These are phyloP conservation scores for Saccharomyces hybrid DNA, from an alignment of 1,139 yeast species.

Conservation along the genomic window DNA sequence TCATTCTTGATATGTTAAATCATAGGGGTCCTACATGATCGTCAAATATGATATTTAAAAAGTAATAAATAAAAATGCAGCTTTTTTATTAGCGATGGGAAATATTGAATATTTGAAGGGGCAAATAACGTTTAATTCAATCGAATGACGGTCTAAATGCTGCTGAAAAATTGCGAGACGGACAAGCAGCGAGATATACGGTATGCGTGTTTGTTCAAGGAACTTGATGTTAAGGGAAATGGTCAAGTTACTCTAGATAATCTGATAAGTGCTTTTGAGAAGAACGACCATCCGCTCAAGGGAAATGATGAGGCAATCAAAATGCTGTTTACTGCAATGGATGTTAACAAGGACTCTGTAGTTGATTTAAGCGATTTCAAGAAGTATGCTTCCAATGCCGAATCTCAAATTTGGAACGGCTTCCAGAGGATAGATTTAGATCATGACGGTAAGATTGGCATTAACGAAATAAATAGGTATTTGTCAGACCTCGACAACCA, in stretches of 20 bases:
- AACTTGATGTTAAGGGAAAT: slow-evolving; percentile 44
- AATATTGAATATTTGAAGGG: not conserved
- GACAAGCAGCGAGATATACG: slow-evolving; percentile 18
- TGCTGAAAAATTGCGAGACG: slow-evolving; percentile 7
- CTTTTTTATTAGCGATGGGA: not conserved
- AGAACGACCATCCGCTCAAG: slow-evolving; percentile 57
- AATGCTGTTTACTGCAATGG: slow-evolving; percentile 49
- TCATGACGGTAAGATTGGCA: slow-evolving; percentile 63
- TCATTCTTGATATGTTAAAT: not conserved
- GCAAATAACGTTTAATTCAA: not conserved
- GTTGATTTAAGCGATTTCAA: slow-evolving; percentile 58
- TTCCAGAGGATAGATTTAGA: slow-evolving; percentile 66
- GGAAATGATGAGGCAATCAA: slow-evolving; percentile 54
- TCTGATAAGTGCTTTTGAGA: slow-evolving; percentile 46
- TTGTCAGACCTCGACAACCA: slow-evolving; percentile 34
- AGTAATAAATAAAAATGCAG: not conserved
- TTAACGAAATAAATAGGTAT: slow-evolving; percentile 60
- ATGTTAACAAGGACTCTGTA: slow-evolving; percentile 46
- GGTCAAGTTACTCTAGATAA: slow-evolving; percentile 54
- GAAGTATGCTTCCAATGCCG: slow-evolving; percentile 53
- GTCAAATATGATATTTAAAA: not conserved
- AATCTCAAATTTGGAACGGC: slow-evolving; percentile 60
- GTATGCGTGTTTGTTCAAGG: slow-evolving; percentile 32
- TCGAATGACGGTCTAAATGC: slow-evolving; percentile 9
- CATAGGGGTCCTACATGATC: not conserved